Evolutionary conservation across 2,329 filamentous ascomycete genomes (phyloP).

Genomic region (Delphinella strobiligena): DNA sequence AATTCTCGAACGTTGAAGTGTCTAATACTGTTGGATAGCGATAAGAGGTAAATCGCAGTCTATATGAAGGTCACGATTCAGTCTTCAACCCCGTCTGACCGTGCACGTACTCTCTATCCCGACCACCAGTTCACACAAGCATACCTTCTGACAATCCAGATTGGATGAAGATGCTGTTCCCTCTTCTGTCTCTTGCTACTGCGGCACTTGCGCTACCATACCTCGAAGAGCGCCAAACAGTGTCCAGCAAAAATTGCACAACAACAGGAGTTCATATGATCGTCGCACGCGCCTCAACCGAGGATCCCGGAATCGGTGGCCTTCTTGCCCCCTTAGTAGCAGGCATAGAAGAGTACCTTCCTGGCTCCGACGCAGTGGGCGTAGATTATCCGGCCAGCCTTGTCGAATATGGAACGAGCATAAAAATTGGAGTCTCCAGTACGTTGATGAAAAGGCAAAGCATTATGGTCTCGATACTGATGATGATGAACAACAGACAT

Average conservation of each 20-base stretch:
- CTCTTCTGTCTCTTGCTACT: not conserved
- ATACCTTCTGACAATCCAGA: no score
- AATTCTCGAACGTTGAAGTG: no score
- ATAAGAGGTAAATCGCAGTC: no score
- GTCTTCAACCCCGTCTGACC: no score
- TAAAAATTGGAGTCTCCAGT: not conserved
- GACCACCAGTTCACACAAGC: no score
- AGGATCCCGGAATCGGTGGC: constrained; percentile 1
- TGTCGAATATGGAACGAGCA: not conserved
- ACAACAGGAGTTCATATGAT: constrained; percentile 1
- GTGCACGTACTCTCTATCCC: no score
- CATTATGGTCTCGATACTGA: not conserved
- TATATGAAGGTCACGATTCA: no score
- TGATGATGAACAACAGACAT: not conserved
- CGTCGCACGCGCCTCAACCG: constrained; percentile 2
- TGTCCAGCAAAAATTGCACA: not conserved
- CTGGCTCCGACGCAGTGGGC: constrained; percentile 1
- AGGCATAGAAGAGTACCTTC: not conserved
- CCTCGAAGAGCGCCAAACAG: not conserved
- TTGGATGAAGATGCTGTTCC: not conserved
- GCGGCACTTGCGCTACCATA: not conserved
- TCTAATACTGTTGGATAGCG: no score
- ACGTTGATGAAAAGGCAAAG: not conserved
- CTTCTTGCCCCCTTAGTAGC: constrained; percentile 1
- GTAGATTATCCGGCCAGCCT: constrained; percentile 2